A percentile compares a stretch with the other conserved stretches of the same genome.
phyloP scores from a whole-genome alignment of 2,329 filamentous ascomycete genomes.

The Pseudogymnoascus sp. region DNA sequence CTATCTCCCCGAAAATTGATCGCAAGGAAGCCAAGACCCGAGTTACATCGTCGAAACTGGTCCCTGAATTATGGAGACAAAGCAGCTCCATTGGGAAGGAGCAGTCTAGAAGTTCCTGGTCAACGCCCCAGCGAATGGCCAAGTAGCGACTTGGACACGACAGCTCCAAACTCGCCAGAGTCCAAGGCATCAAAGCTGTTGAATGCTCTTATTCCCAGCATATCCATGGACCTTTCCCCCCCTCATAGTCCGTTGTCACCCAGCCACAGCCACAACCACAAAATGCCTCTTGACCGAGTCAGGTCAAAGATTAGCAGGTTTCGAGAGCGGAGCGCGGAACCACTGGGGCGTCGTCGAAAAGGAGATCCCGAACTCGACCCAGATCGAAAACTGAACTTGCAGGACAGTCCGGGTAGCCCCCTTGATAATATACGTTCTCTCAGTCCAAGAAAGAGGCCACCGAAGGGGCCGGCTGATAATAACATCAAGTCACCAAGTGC shows the following conservation, averaged over 20 bases:
- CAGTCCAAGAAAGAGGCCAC: constrained; percentile 38
- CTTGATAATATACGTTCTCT: constrained; percentile 29
- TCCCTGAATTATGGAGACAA: constrained; percentile 6
- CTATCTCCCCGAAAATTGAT: not conserved
- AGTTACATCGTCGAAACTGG: not conserved
- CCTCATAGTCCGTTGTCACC: constrained; percentile 53
- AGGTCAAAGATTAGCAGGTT: constrained; percentile 32
- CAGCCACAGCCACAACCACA: constrained; percentile 45
- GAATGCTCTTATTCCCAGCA: constrained; percentile 44
- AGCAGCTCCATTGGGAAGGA: not conserved
- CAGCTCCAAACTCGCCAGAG: constrained; percentile 28
- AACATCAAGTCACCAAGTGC: not conserved
- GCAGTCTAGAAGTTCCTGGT: constrained; percentile 42
- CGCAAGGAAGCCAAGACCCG: not conserved
- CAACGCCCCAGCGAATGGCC: constrained; percentile 12
- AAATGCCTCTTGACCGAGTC: constrained; percentile 38
- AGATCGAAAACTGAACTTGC: not conserved
- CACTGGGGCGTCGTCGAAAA: not conserved
- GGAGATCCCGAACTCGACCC: not conserved
- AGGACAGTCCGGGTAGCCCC: not conserved
- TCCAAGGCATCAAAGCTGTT: constrained; percentile 16
- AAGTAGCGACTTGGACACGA: constrained; percentile 32
- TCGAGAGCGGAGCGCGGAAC: constrained; percentile 21
- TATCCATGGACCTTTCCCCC: constrained; percentile 56
- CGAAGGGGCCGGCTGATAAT: not conserved